Percentiles rank a stretch among this genome's conserved stretches.
Evolutionary conservation across 2,329 filamentous ascomycete genomes (phyloP).

Genomic region (Epichloe brachyelytri): DNA sequence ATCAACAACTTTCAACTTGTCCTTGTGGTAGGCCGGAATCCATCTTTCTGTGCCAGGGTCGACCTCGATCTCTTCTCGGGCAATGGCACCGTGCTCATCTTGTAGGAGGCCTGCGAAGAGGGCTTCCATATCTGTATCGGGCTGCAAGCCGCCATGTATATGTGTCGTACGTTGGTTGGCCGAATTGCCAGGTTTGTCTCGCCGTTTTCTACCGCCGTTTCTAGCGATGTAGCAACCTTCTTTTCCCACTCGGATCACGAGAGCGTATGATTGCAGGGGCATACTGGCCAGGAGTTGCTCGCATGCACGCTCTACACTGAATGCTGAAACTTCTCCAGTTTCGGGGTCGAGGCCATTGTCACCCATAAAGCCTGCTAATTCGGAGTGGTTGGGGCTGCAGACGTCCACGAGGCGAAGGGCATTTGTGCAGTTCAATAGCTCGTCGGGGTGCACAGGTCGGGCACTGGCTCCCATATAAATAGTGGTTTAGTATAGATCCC

Average conservation of each 20-base stretch:
- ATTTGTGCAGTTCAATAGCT: conserved; percentile 52
- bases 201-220: conserved; percentile 37
- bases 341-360: conserved; percentile 39
- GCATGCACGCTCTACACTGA: conserved; percentile 43
- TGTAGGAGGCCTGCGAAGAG: conserved; percentile 46
- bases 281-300: conserved; percentile 51
- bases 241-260: conserved; percentile 60
- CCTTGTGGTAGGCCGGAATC: conserved; percentile 63
- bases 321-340: conserved; percentile 39
- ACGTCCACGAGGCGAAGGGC: conserved; percentile 48
- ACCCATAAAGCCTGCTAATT: conserved; percentile 79
- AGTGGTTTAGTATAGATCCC: conserved; percentile 43
- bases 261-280: conserved; percentile 49
- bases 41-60: conserved; percentile 56
- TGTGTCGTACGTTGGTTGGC: conserved; percentile 26
- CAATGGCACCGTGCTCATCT: conserved; percentile 37
- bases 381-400: conserved; percentile 71
- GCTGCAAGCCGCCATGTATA: conserved; percentile 38
- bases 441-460: conserved; percentile 67
- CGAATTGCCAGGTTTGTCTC: not conserved
- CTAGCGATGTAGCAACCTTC: conserved; percentile 56
- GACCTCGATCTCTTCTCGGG: conserved; percentile 45
- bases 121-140: conserved; percentile 50
- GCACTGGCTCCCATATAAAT: conserved; percentile 93
- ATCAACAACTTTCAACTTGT: conserved; percentile 54